A percentile compares a stretch with the other conserved stretches of the same genome.
Conservation (phyloP, 2,329 filamentous ascomycete genomes). For the Penicillium hesseltinei region DNA sequence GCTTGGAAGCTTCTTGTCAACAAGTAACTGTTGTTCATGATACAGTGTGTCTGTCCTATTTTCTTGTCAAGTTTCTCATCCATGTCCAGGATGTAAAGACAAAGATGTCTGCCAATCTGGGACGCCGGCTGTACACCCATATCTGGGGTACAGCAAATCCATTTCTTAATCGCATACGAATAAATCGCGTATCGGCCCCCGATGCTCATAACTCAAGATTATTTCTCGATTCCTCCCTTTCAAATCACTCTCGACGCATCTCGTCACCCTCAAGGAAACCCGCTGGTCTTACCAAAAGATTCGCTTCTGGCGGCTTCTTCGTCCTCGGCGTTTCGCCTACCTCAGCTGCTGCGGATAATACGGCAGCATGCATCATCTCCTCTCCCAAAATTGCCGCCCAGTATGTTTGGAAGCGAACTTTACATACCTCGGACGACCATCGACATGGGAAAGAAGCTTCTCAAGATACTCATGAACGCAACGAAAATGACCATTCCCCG, state of each 20-base stretch:
- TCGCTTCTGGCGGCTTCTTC: constrained; percentile 56
- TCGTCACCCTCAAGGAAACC: constrained; percentile 26
- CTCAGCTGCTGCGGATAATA: constrained; percentile 34
- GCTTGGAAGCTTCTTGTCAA: constrained; percentile 9
- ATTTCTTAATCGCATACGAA: constrained; percentile 31
- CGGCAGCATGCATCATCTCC: constrained; percentile 32
- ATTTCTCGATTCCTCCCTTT: constrained; percentile 15
- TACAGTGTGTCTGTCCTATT: background rate
- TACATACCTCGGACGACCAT: constrained; percentile 32
- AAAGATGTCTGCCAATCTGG: constrained; percentile 49
- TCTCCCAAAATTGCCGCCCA: constrained; percentile 33
- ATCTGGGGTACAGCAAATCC: constrained; percentile 41
- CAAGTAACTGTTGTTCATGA: constrained; percentile 4
- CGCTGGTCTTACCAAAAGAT: constrained; percentile 50
- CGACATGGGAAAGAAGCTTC: constrained; percentile 13
- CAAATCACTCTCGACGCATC: constrained; percentile 14
- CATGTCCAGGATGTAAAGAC: constrained; percentile 45
- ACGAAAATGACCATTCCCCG: constrained; percentile 14
- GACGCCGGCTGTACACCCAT: constrained; percentile 48
- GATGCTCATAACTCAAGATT: constrained; percentile 16
- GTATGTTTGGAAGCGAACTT: constrained; percentile 30
- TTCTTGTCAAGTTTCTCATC: background rate
- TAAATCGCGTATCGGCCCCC: constrained; percentile 22
- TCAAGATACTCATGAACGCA: constrained; percentile 15
- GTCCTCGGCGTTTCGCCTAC: constrained; percentile 47